phyloP scores from a whole-genome alignment of 768 basidiomycete species.

The Sarcodon aspratus region DNA sequence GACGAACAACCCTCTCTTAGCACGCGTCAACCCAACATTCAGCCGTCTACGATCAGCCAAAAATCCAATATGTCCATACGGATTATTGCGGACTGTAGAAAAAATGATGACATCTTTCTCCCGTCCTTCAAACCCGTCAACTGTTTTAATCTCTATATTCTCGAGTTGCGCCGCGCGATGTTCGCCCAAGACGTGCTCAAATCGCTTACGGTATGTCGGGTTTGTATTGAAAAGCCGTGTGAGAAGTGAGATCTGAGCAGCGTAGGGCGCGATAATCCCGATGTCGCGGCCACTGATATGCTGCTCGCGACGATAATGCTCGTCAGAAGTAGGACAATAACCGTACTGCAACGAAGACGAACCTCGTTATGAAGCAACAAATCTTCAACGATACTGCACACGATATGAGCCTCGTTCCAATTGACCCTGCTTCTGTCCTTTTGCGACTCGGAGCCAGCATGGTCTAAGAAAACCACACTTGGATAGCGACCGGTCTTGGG shows the following conservation, averaged over 20 bases:
- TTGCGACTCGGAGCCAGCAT: constrained; percentile 53
- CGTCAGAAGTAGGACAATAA: background rate
- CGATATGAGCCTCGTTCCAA: constrained; percentile 64
- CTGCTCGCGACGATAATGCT: constrained; percentile 22
- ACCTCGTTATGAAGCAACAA: constrained; percentile 67
- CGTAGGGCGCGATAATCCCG: constrained; percentile 89
- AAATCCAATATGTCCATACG: constrained; percentile 73
- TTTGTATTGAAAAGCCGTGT: constrained; percentile 54
- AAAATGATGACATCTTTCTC: constrained; percentile 92
- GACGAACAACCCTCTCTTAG: constrained; percentile 76
- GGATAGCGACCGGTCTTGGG: constrained; percentile 29
- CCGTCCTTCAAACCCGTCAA: constrained; percentile 90
- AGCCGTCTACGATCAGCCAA: constrained; percentile 75
- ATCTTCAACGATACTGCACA: constrained; percentile 75
- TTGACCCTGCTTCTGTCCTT: constrained; percentile 72
- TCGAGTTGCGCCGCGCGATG: constrained; percentile 54
- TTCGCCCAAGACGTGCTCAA: constrained; percentile 49
- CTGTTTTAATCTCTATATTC: constrained; percentile 79
- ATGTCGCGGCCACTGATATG: constrained; percentile 63
- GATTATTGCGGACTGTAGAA: constrained; percentile 82
- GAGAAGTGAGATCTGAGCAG: constrained; percentile 72
- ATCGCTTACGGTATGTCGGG: constrained; percentile 37
- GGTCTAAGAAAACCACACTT: constrained; percentile 76
- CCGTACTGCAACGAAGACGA: constrained; percentile 14
- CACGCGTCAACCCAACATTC: constrained; percentile 87